Base-by-base conservation (phyloP, 768 basidiomycete species). In the Termitomyces sp. region DNA sequence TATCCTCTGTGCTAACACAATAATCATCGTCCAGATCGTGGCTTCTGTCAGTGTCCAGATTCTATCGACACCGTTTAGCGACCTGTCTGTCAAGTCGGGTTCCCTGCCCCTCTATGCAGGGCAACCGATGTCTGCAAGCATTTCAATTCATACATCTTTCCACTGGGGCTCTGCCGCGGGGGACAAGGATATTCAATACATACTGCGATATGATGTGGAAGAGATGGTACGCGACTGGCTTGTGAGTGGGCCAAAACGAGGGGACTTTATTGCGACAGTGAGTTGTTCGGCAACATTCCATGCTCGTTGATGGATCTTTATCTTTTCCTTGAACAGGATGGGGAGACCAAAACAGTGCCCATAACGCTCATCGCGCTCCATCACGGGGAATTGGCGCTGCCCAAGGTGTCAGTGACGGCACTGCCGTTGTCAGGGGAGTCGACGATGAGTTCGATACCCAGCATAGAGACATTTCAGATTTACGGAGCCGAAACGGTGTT, bases 191-290 rank as follows among this genome's bases (percentile, higher is more conserved):
- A 71, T 68, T 22, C 71, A 69, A 54, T 88, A 86, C 66, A 65
- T 71, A 41, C 78, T 95, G 71, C 80, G 86, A 37, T 98, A 88
- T 66, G 91, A 94, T 61, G 77, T 97, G 16, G 85, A 90, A 57
- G 91, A 93, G 62, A 79, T 85, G 70, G 79, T 85, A 18, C 85
- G 84, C 49, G 89, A 92, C 62, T 98, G 95, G 95, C 76, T 97
- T 3, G 83, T 98, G 9, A 90, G 92, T 59, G 95, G 95, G 9
- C 79, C 80, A 42, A 96, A 94, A 72, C 84, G 88, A 53, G 94
- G 94, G 0, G 88, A 90, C 63, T 95, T 92, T 64, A 54, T 79
- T 18, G 90, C 88, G 3, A 78, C 75, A 72, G 95, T 91, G 65
- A 53, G 84, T 66, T 1, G 31, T 32, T 16, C 39, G 27, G 26